phyloP scores from a whole-genome alignment of 768 basidiomycete genomes.

The Phaeolepiota aurea region DNA sequence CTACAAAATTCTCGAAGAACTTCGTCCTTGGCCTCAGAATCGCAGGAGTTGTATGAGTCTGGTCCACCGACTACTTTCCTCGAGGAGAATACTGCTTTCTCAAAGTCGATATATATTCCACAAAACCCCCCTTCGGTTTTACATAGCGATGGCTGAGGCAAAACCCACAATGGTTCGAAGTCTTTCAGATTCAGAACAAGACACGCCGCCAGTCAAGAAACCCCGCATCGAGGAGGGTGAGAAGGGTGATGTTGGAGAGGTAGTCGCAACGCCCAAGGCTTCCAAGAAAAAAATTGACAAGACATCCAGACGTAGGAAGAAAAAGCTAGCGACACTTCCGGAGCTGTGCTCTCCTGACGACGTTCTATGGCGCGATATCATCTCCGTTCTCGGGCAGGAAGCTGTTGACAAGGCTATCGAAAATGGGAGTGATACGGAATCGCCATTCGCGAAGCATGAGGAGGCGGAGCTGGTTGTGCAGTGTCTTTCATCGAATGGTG shows the following conservation, averaged over 20 bases:
- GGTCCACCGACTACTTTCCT: too few species aligned
- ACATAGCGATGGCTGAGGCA: too few species aligned
- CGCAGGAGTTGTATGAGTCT: too few species aligned
- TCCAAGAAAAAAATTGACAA: constrained; percentile 3
- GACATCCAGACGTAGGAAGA: constrained; percentile 20
- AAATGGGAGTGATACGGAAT: constrained; percentile 42
- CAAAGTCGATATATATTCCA: too few species aligned
- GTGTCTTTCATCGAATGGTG: constrained; percentile 56
- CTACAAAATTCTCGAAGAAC: too few species aligned
- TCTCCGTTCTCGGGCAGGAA: constrained; percentile 55
- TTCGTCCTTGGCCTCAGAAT: too few species aligned
- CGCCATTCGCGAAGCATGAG: constrained; percentile 51
- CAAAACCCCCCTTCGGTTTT: too few species aligned
- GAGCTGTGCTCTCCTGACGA: constrained; percentile 69
- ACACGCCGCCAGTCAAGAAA: constrained; percentile 19
- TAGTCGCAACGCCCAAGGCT: background rate
- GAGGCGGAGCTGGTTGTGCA: constrained; percentile 63
- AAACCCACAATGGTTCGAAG: background rate
- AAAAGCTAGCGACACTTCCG: constrained; percentile 32
- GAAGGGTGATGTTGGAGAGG: background rate
- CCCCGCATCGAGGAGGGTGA: constrained; percentile 10
- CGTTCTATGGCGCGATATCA: constrained; percentile 66
- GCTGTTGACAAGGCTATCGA: constrained; percentile 40
- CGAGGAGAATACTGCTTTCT: too few species aligned
- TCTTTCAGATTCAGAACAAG: constrained; percentile 11